Evolutionary conservation across 2,329 filamentous ascomycete genomes (phyloP), one percentile per base, ranked within the genome.

Genomic region (Epichloe sylvatica): DNA sequence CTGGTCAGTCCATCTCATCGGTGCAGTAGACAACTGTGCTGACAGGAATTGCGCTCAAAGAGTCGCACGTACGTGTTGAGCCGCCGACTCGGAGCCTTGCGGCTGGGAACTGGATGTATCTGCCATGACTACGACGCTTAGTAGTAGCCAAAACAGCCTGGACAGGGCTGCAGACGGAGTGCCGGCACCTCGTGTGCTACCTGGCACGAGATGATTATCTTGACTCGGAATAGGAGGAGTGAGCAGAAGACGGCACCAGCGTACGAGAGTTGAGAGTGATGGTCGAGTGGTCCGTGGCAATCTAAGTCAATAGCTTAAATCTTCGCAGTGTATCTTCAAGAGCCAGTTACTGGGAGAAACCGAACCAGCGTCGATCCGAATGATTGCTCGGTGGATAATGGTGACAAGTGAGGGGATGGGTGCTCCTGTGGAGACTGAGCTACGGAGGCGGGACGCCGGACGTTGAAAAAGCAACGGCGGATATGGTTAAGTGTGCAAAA

Each of bases 61-160:
- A 19, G 36, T 12, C 11, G 41, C 12, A 54, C 56, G 54, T 47
- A 59, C 57, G 39, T 53, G 51, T 46, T 55, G 53, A 36, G 53
- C 41, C 23, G 49, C 38, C 23, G 57, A 37, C 49, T 56, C 56
- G 34, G 43, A 34, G 47, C 52, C 50, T 40, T 60, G 56, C 15
- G 54, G 47, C 38, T 60, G 55, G 17, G 54, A 54, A 47, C 51
- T 43, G 45, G 59, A 46, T 50, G 56, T 48, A 49, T 62, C 60
- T 46, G 55, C 54, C 59, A 62, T 62, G 52, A 17, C 51, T 51
- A 53, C 45, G 53, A 51, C 49, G 43, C 47, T 51, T 50, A 50
- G 50, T 50, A 50, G 50, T 45, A 46, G 50, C 46, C 55, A 46
- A 52, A 51, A 52, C 51, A 49, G 52, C 47, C 33, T 48, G 41